Base-by-base conservation (phyloP, 2,329 filamentous ascomycete species). In the Talaromyces atroroseus region DNA sequence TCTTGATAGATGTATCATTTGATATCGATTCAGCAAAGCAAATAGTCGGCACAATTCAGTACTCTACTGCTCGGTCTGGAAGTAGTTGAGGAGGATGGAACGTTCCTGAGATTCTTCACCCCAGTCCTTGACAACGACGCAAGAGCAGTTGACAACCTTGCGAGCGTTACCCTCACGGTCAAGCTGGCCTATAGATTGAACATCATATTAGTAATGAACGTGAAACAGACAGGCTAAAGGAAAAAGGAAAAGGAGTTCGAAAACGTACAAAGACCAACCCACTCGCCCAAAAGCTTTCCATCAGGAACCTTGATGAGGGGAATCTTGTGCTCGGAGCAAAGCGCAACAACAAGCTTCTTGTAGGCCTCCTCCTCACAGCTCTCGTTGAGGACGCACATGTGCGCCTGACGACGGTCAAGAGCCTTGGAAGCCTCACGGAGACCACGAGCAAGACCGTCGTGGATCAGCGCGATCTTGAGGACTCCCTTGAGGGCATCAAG, bases 91-190 rank as follows among this genome's bases (percentile, higher is more conserved):
- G 77, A 99, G 89, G 80, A 97, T 91, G 74, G 87, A 90, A 76
- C 94, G 92, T 87, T 99, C 94, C 83, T 95, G 92, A 68, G 89
- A 95, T 84, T 99, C 94, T 86, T 97, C 94, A 85, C 94, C 94
- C 94, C 94, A 99, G 80, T 99, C 92, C 84, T 94, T 92, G 74
- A 99, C 94, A 63, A 99, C 94, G 73, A 99, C 94, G 85, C 94
- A 97, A 75, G 92, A 97, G 91, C 94, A 99, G 89, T 99, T 99
- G 83, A 99, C 94, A 69, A 99, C 92, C 88, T 99, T 99, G 81
- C 94, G 90, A 73, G 94, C 91, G 81, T 99, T 99, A 72, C 94
- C 94, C 82, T 99, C 94, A 75, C 94, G 92, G 83, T 99, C 94
- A 72, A 99, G 87, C 70, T 96, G 92, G 82, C 92, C 92, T 96